phyloP scores from a whole-genome alignment of 129 eudicot species.

The Saussurea involucrata region DNA sequence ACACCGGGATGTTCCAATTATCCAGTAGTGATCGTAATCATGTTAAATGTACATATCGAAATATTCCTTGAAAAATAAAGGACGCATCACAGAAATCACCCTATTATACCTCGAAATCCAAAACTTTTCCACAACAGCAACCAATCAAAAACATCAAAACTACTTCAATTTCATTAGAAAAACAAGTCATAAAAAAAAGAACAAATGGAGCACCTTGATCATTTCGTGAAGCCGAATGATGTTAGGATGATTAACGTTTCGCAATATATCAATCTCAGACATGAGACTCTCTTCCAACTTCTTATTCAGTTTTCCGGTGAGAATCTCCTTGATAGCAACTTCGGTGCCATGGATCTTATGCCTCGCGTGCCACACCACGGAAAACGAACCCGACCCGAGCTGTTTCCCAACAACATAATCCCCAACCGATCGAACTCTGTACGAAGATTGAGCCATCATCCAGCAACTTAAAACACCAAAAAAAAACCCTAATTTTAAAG shows the following conservation, averaged over 20 bases:
- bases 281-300: conserved; percentile 79
- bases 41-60: background rate
- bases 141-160: background rate
- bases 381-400: conserved; percentile 87
- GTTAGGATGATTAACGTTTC: conserved; percentile 75
- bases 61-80: conserved; percentile 2
- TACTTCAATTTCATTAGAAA: background rate
- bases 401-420: conserved; percentile 79
- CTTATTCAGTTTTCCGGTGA: conserved; percentile 51
- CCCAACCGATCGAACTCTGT: conserved; percentile 61
- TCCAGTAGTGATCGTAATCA: background rate
- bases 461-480: background rate
- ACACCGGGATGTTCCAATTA: background rate
- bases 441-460: conserved; percentile 53
- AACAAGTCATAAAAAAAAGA: background rate
- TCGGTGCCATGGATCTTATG: conserved; percentile 78
- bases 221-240: conserved; percentile 77
- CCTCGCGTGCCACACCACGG: conserved; percentile 82
- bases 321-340: conserved; percentile 91
- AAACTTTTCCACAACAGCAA: background rate
- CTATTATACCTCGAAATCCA: background rate
- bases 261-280: conserved; percentile 82
- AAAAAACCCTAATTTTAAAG: conserved; percentile 23
- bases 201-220: conserved; percentile 61
- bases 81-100: background rate